Evolutionary conservation across 1,284 basidiomycete species (phyloP).

Genomic region (Marasmius sp.): DNA sequence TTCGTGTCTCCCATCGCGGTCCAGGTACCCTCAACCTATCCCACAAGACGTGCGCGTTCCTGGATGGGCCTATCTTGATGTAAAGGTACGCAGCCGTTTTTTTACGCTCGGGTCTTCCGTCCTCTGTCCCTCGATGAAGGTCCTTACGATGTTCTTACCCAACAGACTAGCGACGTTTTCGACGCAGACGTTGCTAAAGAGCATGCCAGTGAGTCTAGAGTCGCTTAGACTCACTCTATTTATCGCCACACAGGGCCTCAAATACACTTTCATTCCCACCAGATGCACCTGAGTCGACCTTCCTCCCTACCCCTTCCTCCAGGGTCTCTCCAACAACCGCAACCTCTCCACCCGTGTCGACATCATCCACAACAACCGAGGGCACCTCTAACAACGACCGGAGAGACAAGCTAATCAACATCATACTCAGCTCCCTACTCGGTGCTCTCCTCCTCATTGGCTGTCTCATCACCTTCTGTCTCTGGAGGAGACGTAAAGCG

Average conservation of each 20-base stretch:
- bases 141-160: not conserved
- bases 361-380: not conserved
- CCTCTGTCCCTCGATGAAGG: not conserved
- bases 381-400: not conserved
- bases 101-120: not conserved
- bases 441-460: no score
- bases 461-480: no score
- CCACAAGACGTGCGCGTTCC: not conserved
- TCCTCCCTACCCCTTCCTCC: not conserved
- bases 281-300: not conserved
- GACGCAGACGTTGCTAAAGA: not conserved
- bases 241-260: not conserved
- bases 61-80: conserved; percentile 3
- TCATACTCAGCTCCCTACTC: no score
- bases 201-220: not conserved
- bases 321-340: not conserved
- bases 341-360: not conserved
- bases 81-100: not conserved
- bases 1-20: no score
- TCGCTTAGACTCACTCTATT: not conserved
- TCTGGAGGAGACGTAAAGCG: not conserved
- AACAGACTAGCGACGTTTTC: not conserved
- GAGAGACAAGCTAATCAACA: no score
- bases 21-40: not conserved
- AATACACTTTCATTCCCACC: not conserved